Evolutionary conservation across 1,284 basidiomycete genomes (phyloP).

Genomic region (Hymenochaete sp.): DNA sequence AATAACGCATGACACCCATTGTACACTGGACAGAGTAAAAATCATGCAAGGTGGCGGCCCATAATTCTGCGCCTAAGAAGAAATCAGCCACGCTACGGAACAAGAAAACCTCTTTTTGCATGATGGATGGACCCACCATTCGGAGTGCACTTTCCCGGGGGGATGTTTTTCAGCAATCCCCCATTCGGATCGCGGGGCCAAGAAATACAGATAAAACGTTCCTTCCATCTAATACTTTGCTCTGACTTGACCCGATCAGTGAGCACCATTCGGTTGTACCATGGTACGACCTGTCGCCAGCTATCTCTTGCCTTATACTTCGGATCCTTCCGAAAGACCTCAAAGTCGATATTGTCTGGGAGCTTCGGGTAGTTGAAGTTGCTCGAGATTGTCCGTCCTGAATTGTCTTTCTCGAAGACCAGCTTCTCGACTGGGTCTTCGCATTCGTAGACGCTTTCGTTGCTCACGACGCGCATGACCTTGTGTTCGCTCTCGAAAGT

Average conservation of each 20-base stretch:
- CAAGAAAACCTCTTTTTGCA: too few relatives aligned
- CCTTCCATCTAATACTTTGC: not conserved
- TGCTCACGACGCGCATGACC: too few relatives aligned
- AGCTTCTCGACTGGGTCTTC: not conserved
- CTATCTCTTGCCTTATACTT: conserved; percentile 3
- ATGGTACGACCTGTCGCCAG: conserved; percentile 6
- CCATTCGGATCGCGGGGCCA: conserved; percentile 32
- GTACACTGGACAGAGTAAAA: conserved; percentile 29
- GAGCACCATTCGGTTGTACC: conserved; percentile 4
- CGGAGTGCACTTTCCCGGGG: conserved; percentile 17
- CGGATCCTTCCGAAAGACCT: conserved; percentile 11
- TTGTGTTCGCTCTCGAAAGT: too few relatives aligned
- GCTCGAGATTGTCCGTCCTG: too few relatives aligned
- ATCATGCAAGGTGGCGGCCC: conserved; percentile 39
- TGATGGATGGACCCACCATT: conserved; percentile 1
- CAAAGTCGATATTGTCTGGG: conserved; percentile 10
- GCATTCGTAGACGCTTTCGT: not conserved
- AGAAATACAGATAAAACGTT: conserved; percentile 24
- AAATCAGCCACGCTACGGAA: not conserved
- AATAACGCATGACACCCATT: not conserved
- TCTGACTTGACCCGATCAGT: too few relatives aligned
- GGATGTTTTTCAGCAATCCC: conserved; percentile 19
- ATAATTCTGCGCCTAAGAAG: conserved; percentile 21
- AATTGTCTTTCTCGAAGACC: too few relatives aligned
- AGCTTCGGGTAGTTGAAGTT: conserved; percentile 15